Evolutionary conservation across 805 yeast species (phyloP).

Genomic region (Jamesozyma hellenica): DNA sequence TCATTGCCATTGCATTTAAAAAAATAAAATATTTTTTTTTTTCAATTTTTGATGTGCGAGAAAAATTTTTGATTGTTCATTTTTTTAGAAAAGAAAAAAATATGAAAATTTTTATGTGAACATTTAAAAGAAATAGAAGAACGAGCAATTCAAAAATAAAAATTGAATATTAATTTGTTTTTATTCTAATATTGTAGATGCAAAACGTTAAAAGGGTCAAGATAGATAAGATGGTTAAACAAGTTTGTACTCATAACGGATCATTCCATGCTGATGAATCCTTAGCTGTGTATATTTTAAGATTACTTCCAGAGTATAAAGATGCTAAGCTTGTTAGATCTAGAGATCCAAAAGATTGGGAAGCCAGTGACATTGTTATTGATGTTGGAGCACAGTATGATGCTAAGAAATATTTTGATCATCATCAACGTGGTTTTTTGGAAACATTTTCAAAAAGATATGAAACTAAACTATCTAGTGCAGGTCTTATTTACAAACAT

Average conservation of each 20-base stretch:
- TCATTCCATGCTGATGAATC: slow-evolving; percentile 96
- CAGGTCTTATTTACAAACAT: slow-evolving; percentile 87
- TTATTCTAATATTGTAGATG: neutral
- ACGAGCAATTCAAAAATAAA: no score
- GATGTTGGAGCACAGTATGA: slow-evolving; percentile 86
- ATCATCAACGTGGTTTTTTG: slow-evolving; percentile 86
- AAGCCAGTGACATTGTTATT: slow-evolving; percentile 79
- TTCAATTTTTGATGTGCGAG: no score
- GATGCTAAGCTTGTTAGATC: slow-evolving; percentile 70
- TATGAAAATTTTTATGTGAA: no score
- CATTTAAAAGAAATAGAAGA: no score
- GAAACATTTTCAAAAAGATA: slow-evolving; percentile 58
- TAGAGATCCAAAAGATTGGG: slow-evolving; percentile 75
- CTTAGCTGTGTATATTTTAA: slow-evolving; percentile 80
- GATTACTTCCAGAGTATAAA: slow-evolving; percentile 55
- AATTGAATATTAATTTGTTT: no score
- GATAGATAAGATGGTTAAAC: slow-evolving; percentile 24
- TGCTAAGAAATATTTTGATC: slow-evolving; percentile 78
- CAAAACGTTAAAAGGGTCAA: slow-evolving; percentile 12
- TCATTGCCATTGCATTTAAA: no score
- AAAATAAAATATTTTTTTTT: no score
- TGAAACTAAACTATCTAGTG: slow-evolving; percentile 78
- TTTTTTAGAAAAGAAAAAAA: no score
- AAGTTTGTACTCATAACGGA: slow-evolving; percentile 87
- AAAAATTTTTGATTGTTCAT: no score